Evolutionary conservation across 306 rosid species (phyloP).

Genomic region (Clitoria ternatea): DNA sequence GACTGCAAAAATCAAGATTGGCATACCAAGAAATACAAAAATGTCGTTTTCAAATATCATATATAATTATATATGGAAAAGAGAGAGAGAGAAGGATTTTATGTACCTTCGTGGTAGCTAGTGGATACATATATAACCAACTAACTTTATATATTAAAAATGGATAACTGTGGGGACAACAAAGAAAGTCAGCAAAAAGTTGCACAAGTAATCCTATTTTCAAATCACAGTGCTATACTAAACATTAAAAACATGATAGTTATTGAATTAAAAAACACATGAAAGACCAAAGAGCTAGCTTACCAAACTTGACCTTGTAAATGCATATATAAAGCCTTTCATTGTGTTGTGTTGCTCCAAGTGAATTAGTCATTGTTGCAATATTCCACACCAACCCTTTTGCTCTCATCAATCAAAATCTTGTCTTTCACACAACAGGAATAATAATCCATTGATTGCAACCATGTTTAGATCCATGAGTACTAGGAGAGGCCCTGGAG

Average conservation of each 20-base stretch:
- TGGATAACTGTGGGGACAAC: neutral
- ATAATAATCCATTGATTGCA: neutral
- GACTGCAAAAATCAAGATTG: conserved; percentile 27
- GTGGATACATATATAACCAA: neutral
- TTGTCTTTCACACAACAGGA: neutral
- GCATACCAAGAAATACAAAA: neutral
- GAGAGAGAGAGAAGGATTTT: neutral
- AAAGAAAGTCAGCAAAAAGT: conserved; percentile 20
- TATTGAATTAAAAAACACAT: neutral
- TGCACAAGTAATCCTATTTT: neutral
- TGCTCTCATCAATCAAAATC: neutral
- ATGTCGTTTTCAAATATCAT: neutral
- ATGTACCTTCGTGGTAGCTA: neutral
- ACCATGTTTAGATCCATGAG: conserved; percentile 54
- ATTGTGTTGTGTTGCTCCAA: neutral
- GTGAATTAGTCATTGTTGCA: too few relatives aligned
- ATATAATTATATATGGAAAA: too few relatives aligned
- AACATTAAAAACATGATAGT: neutral
- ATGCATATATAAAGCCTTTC: conserved; percentile 17
- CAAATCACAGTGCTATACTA: neutral
- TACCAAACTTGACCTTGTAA: conserved; percentile 4
- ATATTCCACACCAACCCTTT: neutral
- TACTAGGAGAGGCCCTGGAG: conserved; percentile 34
- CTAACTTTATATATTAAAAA: neutral
- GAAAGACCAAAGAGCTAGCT: neutral